Evolutionary conservation across 352 stramenopile species (phyloP).

Genomic region (Globisporangium nunn): DNA sequence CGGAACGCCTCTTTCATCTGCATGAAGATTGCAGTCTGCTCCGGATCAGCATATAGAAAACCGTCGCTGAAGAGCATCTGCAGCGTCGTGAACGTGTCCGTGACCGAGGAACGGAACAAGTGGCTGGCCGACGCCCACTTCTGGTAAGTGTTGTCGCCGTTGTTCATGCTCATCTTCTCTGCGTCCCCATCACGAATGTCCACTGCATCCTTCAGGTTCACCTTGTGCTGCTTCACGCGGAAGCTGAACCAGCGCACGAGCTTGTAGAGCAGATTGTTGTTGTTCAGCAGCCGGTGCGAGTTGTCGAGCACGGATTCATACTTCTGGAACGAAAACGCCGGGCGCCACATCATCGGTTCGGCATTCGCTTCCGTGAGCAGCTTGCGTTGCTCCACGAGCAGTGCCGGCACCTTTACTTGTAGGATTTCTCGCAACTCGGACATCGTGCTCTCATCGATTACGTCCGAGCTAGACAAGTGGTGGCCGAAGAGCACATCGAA

Average conservation of each 20-base stretch:
- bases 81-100: slow-evolving; percentile 66
- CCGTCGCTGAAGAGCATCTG: slow-evolving; percentile 65
- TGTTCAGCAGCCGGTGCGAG: slow-evolving; percentile 63
- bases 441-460: slow-evolving; percentile 48
- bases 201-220: slow-evolving; percentile 25
- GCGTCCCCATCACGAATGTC: slow-evolving; percentile 41
- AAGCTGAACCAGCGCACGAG: slow-evolving; percentile 74
- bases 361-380: slow-evolving; percentile 55
- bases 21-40: slow-evolving; percentile 82
- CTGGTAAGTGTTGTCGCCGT: slow-evolving; percentile 19
- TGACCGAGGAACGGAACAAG: slow-evolving; percentile 42
- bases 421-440: slow-evolving; percentile 49
- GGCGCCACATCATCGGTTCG: slow-evolving; percentile 66
- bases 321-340: slow-evolving; percentile 64
- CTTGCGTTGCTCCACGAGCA: slow-evolving; percentile 50
- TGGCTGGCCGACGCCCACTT: slow-evolving; percentile 47
- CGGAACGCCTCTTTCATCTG: slow-evolving; percentile 85
- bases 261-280: slow-evolving; percentile 80
- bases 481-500: slow-evolving; percentile 70
- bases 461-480: slow-evolving; percentile 45
- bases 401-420: slow-evolving; percentile 42
- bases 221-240: slow-evolving; percentile 41
- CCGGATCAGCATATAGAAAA: slow-evolving; percentile 69
- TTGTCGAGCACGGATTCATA: slow-evolving; percentile 62
- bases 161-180: slow-evolving; percentile 14